Evolutionary conservation across 2,329 filamentous ascomycete genomes (phyloP), one percentile per base, ranked within the genome.

Genomic region (Conoideocrella luteorostrata): DNA sequence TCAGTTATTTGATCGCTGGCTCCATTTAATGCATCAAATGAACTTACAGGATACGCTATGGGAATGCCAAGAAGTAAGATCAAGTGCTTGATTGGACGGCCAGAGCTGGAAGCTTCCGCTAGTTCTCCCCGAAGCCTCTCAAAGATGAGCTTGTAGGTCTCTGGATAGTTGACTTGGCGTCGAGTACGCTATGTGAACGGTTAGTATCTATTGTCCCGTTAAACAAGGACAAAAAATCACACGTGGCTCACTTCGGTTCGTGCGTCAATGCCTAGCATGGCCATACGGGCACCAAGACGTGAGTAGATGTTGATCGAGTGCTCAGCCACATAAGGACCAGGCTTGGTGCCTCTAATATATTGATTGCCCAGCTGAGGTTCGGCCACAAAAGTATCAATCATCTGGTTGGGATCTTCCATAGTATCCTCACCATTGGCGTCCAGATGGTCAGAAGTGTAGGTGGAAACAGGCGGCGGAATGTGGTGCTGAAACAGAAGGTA

Each of bases 401-500:
- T 67, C 63, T 95, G 90, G 23, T 76, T 75, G 1, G 81, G 77
- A 54, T 95, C 87, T 5, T 78, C 68, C 7, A 74, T 75, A 28
- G 78, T 71, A 1, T 80, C 51, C 1, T 52, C 37, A 29, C 50
- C 48, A 24, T 41, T 50, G 4, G 23, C 35, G 23, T 59, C 55
- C 10, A 58, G 37, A 33, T 55, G 44, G n/a, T 51, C 49, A 1
- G 87, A 87, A 3, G 88, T 95, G 61, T 84, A 96, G 1, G 90
- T 95, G 23, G 86, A 90, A 49, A 77, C 71, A 0, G 91, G 89
- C 2, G 91, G 91, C 11, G 90, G 79, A 39, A 94, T 69, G 57
- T 96, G 91, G 55, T 98, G 93, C 67, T 98, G 93, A 66, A 98
- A 98, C 9, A 98, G 77, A 77, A 97, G 79, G 62, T 98, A 98